These are phyloP conservation scores for Boletus reticulatus DNA, from an alignment of 768 basidiomycete genomes.

Conservation along the genomic window DNA sequence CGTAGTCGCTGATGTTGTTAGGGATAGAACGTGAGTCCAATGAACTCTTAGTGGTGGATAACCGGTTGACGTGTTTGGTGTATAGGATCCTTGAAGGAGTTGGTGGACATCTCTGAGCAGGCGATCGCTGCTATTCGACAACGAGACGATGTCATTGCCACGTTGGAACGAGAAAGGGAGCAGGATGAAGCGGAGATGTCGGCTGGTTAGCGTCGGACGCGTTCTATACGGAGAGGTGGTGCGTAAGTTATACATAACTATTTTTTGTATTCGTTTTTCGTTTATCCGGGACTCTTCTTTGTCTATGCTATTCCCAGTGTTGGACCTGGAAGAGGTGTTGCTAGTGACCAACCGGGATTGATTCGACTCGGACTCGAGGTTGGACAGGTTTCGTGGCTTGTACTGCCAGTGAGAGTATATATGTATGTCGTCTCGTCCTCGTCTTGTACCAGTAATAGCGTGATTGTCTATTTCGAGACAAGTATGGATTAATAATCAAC, in stretches of 20 bases:
- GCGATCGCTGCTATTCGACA: conserved; percentile 30
- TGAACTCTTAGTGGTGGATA: neutral
- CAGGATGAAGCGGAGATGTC: neutral
- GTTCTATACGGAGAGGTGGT: neutral
- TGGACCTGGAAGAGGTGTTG: no score
- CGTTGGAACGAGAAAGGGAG: conserved; percentile 6
- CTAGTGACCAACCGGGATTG: no score
- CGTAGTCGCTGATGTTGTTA: conserved; percentile 42
- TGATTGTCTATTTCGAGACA: no score
- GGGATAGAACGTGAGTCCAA: conserved; percentile 44
- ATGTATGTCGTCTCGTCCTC: no score
- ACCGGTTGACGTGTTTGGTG: neutral
- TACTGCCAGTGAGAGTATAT: no score
- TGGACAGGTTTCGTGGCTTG: no score
- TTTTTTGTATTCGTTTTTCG: neutral
- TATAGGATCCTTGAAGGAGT: conserved; percentile 32
- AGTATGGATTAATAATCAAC: no score
- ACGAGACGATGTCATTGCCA: conserved; percentile 26
- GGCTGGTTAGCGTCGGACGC: no score
- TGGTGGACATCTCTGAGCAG: conserved; percentile 35
- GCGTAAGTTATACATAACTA: neutral
- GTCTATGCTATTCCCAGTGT: no score
- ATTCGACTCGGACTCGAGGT: no score
- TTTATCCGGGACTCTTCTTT: no score
- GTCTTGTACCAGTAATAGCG: no score